These are phyloP conservation scores for Moringa oleifera DNA, from an alignment of 345 rosid genomes.

Conservation along the genomic window DNA sequence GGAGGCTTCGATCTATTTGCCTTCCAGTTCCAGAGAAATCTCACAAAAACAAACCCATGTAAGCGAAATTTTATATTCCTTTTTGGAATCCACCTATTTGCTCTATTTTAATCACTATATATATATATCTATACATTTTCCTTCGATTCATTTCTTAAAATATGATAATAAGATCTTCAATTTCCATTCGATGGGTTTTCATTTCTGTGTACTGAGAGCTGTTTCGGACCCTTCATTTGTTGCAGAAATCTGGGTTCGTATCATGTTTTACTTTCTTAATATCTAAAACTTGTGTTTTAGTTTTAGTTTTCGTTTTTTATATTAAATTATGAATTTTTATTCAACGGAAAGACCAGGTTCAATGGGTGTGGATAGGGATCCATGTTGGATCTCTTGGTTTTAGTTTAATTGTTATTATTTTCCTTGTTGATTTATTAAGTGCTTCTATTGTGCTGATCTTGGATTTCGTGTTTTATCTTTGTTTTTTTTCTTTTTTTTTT, in stretches of 20 bases:
- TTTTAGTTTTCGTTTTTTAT: conserved; percentile 5
- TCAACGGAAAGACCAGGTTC: conserved; percentile 49
- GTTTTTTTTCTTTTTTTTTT: conserved; percentile 12
- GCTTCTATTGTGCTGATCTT: conserved; percentile 36
- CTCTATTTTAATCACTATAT: not conserved
- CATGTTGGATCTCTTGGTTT: conserved; percentile 69
- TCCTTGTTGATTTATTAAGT: conserved; percentile 19
- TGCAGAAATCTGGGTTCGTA: conserved; percentile 21
- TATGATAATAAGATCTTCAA: conserved; percentile 43
- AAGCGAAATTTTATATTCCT: conserved; percentile 19
- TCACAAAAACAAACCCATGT: conserved; percentile 41
- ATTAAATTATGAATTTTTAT: conserved; percentile 17
- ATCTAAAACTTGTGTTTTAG: not conserved
- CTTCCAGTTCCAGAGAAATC: conserved; percentile 39
- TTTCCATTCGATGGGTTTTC: conserved; percentile 23
- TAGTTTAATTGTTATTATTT: conserved; percentile 21
- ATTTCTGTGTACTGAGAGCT: conserved; percentile 18
- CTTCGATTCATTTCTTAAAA: conserved; percentile 31
- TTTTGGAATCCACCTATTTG: not conserved
- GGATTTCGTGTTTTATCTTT: conserved; percentile 40
- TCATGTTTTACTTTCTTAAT: not conserved
- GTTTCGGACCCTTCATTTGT: conserved; percentile 26
- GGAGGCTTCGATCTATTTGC: conserved; percentile 47
- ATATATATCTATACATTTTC: conserved; percentile 3
- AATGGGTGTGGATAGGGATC: conserved; percentile 76